phyloP scores from a whole-genome alignment of 2,329 filamentous ascomycete species.

The Phialophora chinensis region DNA sequence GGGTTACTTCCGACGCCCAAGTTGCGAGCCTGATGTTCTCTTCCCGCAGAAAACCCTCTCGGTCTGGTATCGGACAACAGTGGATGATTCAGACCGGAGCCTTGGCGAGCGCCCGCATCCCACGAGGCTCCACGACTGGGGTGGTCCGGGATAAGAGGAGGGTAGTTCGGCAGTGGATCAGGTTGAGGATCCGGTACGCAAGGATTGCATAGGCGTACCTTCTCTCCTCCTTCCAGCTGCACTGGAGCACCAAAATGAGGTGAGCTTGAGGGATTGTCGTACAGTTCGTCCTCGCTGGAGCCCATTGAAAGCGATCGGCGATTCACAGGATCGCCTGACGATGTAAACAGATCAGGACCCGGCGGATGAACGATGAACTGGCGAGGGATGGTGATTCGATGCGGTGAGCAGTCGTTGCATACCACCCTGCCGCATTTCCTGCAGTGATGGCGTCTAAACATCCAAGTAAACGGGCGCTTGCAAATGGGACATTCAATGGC shows the following conservation, averaged over 20 bases:
- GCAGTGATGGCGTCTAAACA: slow-evolving; percentile 91
- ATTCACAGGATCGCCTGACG: slow-evolving; percentile 39
- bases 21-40: slow-evolving; percentile 2
- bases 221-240: slow-evolving; percentile 65
- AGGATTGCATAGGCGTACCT: slow-evolving; percentile 73
- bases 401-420: slow-evolving; percentile 86
- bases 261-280: slow-evolving; percentile 16
- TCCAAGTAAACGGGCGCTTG: slow-evolving; percentile 76
- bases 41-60: slow-evolving; percentile 7
- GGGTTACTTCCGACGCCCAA: slow-evolving; percentile 11
- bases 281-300: slow-evolving; percentile 46
- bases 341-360: slow-evolving; percentile 50
- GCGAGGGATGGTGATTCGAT: slow-evolving; percentile 91
- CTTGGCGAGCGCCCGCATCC: slow-evolving; percentile 5
- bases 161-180: slow-evolving; percentile 48
- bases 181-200: slow-evolving; percentile 74
- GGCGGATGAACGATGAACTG: slow-evolving; percentile 89
- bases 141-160: slow-evolving; percentile 5
- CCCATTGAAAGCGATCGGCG: slow-evolving; percentile 56
- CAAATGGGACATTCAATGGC: slow-evolving; percentile 87
- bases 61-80: background rate
- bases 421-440: slow-evolving; percentile 95
- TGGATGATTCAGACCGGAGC: slow-evolving; percentile 1
- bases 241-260: slow-evolving; percentile 3
- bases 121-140: slow-evolving; percentile 14